Evolutionary conservation across 495 filamentous ascomycete species (phyloP).

Genomic region (Penicillium riverlandense): DNA sequence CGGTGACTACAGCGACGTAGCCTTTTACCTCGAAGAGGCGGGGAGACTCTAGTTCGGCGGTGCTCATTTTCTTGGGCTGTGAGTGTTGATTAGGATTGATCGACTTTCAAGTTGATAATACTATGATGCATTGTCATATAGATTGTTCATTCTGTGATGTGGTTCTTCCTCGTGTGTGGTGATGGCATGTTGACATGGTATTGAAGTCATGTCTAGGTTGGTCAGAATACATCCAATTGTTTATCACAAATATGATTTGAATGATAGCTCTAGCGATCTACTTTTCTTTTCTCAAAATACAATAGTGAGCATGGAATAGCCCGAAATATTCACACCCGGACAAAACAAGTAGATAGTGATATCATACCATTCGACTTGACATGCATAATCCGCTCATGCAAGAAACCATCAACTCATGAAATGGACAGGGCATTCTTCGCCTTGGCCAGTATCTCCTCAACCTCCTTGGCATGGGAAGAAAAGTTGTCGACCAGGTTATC

Average conservation of each 20-base stretch:
- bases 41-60: not conserved
- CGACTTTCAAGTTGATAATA: not conserved
- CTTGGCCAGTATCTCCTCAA: constrained; percentile 33
- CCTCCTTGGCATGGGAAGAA: constrained; percentile 31
- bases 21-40: not conserved
- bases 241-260: not conserved
- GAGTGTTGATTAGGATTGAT: not conserved
- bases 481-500: constrained; percentile 48
- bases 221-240: not conserved
- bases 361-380: too few species aligned
- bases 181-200: constrained; percentile 4
- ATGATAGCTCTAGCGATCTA: not conserved
- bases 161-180: not conserved
- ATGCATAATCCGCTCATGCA: too few species aligned
- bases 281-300: too few species aligned
- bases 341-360: too few species aligned
- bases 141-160: not conserved
- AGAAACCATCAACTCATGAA: not conserved
- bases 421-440: constrained; percentile 9
- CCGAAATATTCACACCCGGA: too few species aligned
- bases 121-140: not conserved
- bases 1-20: constrained; percentile 47
- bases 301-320: too few species aligned
- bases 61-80: not conserved
- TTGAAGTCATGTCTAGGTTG: constrained; percentile 1